Percentiles rank a stretch among this genome's conserved stretches.
These are phyloP conservation scores for Trichoderma hamatum DNA, from an alignment of 2,329 filamentous ascomycete species.

Conservation along the genomic window DNA sequence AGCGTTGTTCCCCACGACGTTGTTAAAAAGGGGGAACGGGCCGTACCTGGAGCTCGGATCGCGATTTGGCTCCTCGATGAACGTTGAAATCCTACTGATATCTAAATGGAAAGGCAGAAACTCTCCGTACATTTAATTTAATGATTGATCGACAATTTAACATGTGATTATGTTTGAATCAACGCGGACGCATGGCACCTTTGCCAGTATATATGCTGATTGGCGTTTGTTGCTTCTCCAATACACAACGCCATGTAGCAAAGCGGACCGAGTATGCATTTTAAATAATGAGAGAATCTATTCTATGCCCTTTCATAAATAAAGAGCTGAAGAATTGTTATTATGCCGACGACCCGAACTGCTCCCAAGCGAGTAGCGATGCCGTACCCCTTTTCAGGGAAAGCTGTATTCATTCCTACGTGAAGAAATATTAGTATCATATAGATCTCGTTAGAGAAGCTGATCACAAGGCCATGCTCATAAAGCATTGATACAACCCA, in stretches of 20 bases:
- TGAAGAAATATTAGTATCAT: neutral
- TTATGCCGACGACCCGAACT: neutral
- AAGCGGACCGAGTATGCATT: neutral
- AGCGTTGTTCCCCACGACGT: neutral
- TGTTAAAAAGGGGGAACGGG: neutral
- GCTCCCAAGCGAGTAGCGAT: neutral
- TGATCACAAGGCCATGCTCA: neutral
- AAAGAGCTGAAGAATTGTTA: neutral
- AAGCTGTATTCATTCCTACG: neutral
- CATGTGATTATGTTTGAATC: neutral
- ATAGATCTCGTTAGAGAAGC: neutral
- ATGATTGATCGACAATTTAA: neutral
- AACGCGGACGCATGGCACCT: neutral
- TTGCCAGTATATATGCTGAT: neutral
- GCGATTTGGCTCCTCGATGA: neutral
- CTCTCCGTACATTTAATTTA: neutral
- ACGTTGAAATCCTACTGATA: neutral
- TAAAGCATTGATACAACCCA: neutral
- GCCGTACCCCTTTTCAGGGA: neutral
- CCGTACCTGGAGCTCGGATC: neutral
- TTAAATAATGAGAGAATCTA: neutral
- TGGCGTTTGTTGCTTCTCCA: neutral
- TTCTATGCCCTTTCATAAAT: neutral
- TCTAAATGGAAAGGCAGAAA: neutral
- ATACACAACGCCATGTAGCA: neutral